A percentile compares a stretch with the other conserved stretches of the same genome.
Evolutionary conservation across 1,284 basidiomycete species (phyloP).

Genomic region (Cryptococcus sp.): DNA sequence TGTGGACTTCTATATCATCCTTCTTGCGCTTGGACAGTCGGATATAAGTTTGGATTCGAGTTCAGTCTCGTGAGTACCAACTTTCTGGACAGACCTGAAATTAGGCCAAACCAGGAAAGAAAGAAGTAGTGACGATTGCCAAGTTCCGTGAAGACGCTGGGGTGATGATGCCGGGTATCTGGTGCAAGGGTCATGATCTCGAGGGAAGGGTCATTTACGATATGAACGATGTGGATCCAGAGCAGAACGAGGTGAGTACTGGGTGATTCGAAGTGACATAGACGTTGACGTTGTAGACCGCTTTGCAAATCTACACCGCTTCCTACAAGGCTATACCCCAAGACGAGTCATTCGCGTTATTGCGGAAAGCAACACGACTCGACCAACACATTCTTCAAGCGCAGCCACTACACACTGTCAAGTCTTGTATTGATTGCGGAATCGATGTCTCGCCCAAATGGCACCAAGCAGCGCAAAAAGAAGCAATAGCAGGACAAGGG

Average conservation of each 20-base stretch:
- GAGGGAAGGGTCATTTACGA: slow-evolving; percentile 68
- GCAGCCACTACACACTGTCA: not conserved
- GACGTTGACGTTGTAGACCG: slow-evolving; percentile 56
- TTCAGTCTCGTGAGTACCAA: slow-evolving; percentile 63
- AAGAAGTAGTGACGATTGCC: slow-evolving; percentile 62
- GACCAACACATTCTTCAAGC: slow-evolving; percentile 54
- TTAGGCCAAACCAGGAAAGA: slow-evolving; percentile 66
- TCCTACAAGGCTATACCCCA: slow-evolving; percentile 72
- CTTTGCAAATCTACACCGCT: slow-evolving; percentile 75
- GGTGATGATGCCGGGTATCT: slow-evolving; percentile 72
- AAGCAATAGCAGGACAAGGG: not conserved
- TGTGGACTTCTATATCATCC: slow-evolving; percentile 78
- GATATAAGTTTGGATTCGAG: slow-evolving; percentile 84
- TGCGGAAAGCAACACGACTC: slow-evolving; percentile 77
- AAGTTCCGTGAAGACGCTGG: slow-evolving; percentile 86
- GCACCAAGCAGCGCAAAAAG: slow-evolving; percentile 15
- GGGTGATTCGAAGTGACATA: not conserved
- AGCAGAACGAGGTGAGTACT: slow-evolving; percentile 50
- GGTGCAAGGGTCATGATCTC: slow-evolving; percentile 69
- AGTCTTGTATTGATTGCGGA: slow-evolving; percentile 28
- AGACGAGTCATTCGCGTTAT: slow-evolving; percentile 67
- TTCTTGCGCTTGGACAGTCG: slow-evolving; percentile 81
- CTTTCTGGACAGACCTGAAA: not conserved
- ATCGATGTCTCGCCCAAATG: slow-evolving; percentile 41
- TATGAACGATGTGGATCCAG: slow-evolving; percentile 72